Evolutionary conservation across 345 rosid genomes (phyloP).

Genomic region (Aquilaria malaccensis): DNA sequence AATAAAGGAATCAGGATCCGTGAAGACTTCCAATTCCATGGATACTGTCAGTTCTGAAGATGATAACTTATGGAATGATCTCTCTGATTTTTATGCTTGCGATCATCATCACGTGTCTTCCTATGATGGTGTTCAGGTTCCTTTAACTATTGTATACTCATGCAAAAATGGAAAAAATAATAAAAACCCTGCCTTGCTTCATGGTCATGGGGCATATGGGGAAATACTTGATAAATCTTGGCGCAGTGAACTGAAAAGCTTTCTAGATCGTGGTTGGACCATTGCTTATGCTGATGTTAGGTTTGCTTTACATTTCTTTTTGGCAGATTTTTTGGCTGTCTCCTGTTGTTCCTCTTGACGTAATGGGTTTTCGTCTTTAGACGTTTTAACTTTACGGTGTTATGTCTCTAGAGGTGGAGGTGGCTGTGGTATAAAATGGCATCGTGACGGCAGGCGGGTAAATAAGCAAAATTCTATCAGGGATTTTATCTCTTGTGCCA

Average conservation of each 20-base stretch:
- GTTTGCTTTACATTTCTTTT: slow-evolving; percentile 30
- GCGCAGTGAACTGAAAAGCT: slow-evolving; percentile 89
- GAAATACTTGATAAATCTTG: slow-evolving; percentile 88
- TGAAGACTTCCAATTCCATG: slow-evolving; percentile 22
- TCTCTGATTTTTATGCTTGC: slow-evolving; percentile 82
- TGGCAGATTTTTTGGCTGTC: slow-evolving; percentile 6
- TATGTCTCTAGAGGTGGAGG: slow-evolving; percentile 77
- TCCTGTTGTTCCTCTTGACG: no score
- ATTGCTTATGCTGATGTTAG: slow-evolving; percentile 96
- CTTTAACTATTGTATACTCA: slow-evolving; percentile 73
- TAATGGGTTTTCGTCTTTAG: no score
- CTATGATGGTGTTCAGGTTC: slow-evolving; percentile 66
- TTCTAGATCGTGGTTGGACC: slow-evolving; percentile 97
- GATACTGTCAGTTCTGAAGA: slow-evolving; percentile 41
- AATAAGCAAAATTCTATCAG: slow-evolving; percentile 66
- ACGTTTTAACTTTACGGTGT: background rate
- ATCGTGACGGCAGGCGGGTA: slow-evolving; percentile 57
- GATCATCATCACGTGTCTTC: slow-evolving; percentile 64
- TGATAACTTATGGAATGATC: slow-evolving; percentile 84
- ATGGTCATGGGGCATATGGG: slow-evolving; percentile 95
- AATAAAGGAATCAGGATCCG: slow-evolving; percentile 26
- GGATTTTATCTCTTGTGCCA: slow-evolving; percentile 78
- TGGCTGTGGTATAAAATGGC: slow-evolving; percentile 80
- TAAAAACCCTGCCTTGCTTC: slow-evolving; percentile 66
- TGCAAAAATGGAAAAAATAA: slow-evolving; percentile 35